Evolutionary conservation across 2,329 filamentous ascomycete genomes (phyloP), one percentile per base, ranked within the genome.

Genomic region (Colletotrichum magnum): DNA sequence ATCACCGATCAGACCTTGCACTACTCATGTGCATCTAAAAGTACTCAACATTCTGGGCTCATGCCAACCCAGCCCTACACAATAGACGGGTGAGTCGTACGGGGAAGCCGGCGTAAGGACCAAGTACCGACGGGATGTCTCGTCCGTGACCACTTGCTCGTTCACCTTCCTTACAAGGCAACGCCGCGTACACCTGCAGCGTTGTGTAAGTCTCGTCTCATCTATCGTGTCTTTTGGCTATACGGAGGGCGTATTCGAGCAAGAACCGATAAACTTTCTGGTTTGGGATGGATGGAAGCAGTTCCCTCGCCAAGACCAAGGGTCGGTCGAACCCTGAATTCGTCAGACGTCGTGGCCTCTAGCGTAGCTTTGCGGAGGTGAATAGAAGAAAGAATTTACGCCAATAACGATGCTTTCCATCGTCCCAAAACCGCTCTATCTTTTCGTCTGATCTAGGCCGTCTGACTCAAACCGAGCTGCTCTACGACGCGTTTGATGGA

Each of bases 401-500:
- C 6, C 18, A 48, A 50, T 15, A 21, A 41, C 13, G 16, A 18
- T 16, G 16, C 21, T n/a, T 60, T 39, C 48, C 15, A 16, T 48
- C 28, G 10, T 24, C 15, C 6, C 21, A 10, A 24, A n/a, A 18
- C 45, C n/a, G 9, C 16, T 15, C n/a, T 12, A 45, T 39, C 50
- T 21, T 47, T 47, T 10, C 13, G 24, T n/a, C 21, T 45, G 16
- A 5, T 18, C 59, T 51, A 64, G 15, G 53, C 51, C 16, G 53
- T 15, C 64, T 74, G 79, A 36, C 63, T 75, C 68, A 88, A 73
- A 41, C 80, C 82, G 62, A 89, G 75, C 71, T 79, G 80, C 61
- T 79, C 77, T 45, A 86, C 82, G 28, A 85, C 72, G 10, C 72
- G 74, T 73, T 82, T 82, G 39, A 89, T 78, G 62, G 80, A 77